Evolutionary conservation across 768 basidiomycete genomes (phyloP).

Genomic region (Dendrothele bispora): DNA sequence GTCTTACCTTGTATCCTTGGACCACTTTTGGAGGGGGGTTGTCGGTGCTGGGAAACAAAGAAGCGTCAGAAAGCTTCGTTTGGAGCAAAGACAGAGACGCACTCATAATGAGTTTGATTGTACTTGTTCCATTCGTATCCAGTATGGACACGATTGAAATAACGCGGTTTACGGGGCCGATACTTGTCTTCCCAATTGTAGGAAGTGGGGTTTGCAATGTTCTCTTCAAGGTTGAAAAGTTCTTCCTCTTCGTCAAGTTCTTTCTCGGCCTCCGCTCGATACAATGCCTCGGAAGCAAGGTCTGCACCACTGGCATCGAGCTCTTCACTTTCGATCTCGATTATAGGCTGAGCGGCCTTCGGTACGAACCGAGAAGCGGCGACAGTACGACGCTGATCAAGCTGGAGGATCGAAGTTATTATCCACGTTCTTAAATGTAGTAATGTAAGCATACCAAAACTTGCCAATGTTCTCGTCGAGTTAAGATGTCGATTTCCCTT

Average conservation of each 20-base stretch:
- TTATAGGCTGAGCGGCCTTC: slow-evolving; percentile 62
- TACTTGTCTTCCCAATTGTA: slow-evolving; percentile 99
- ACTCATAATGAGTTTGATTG: slow-evolving; percentile 99
- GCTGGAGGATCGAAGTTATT: slow-evolving; percentile 49
- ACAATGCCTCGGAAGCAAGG: slow-evolving; percentile 86
- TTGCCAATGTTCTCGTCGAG: slow-evolving; percentile 62
- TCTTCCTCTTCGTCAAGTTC: slow-evolving; percentile 97
- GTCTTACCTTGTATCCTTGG: slow-evolving; percentile 89
- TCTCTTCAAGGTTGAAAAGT: slow-evolving; percentile 91
- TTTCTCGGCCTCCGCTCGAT: slow-evolving; percentile 87
- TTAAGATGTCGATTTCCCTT: slow-evolving; percentile 75
- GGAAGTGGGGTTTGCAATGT: slow-evolving; percentile 75
- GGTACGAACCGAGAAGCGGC: slow-evolving; percentile 87
- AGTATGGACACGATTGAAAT: slow-evolving; percentile 98
- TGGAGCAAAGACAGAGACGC: slow-evolving; percentile 30
- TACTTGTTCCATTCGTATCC: slow-evolving; percentile 99
- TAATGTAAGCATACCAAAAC: slow-evolving; percentile 52
- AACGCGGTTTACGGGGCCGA: slow-evolving; percentile 93
- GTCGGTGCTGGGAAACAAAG: slow-evolving; percentile 64
- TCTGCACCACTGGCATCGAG: slow-evolving; percentile 61
- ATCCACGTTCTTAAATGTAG: too few species aligned
- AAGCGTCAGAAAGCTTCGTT: slow-evolving; percentile 7
- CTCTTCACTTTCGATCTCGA: slow-evolving; percentile 58
- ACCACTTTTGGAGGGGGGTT: slow-evolving; percentile 99
- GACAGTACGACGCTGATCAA: slow-evolving; percentile 76